These are phyloP conservation scores for Picochlorum sp. DNA, from an alignment of 139 green algal species.

Conservation along the genomic window DNA sequence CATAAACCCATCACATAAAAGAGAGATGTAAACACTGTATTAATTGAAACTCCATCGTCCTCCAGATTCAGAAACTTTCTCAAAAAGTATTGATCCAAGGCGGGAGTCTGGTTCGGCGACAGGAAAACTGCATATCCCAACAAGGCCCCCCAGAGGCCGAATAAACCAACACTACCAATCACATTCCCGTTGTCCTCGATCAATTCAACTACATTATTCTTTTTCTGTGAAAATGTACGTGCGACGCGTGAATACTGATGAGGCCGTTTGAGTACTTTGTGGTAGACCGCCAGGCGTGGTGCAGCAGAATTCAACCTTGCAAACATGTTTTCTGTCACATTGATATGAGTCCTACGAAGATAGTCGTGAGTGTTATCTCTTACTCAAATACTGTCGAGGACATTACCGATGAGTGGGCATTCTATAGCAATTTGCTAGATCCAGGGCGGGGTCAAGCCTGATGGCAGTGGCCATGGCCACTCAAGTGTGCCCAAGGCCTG, in stretches of 20 bases:
- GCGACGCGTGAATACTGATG: background rate
- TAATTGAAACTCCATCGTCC: slow-evolving; percentile 15
- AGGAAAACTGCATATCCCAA: slow-evolving; percentile 53
- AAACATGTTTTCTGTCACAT: too few species aligned
- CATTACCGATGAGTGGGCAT: too few species aligned
- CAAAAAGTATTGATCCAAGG: slow-evolving; percentile 55
- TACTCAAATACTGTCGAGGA: too few species aligned
- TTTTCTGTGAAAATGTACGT: background rate
- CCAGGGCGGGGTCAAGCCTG: too few species aligned
- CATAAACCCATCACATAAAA: slow-evolving; percentile 79
- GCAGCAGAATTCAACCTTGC: too few species aligned
- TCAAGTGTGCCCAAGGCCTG: too few species aligned
- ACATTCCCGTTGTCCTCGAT: background rate
- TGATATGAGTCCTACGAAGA: too few species aligned
- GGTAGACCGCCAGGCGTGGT: too few species aligned
- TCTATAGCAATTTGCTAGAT: too few species aligned
- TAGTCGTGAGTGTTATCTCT: too few species aligned
- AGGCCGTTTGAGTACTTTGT: too few species aligned
- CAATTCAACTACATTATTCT: background rate
- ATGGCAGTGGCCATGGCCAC: too few species aligned
- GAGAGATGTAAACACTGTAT: slow-evolving; percentile 49
- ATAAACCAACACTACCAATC: slow-evolving; percentile 20
- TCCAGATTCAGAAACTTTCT: slow-evolving; percentile 45
- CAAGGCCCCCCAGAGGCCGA: slow-evolving; percentile 24
- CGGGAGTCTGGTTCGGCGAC: slow-evolving; percentile 72